A percentile compares a stretch with the other conserved stretches of the same genome.
These are phyloP conservation scores for Trypanosoma cruzi DNA, from an alignment of 208 protist species.

Conservation along the genomic window DNA sequence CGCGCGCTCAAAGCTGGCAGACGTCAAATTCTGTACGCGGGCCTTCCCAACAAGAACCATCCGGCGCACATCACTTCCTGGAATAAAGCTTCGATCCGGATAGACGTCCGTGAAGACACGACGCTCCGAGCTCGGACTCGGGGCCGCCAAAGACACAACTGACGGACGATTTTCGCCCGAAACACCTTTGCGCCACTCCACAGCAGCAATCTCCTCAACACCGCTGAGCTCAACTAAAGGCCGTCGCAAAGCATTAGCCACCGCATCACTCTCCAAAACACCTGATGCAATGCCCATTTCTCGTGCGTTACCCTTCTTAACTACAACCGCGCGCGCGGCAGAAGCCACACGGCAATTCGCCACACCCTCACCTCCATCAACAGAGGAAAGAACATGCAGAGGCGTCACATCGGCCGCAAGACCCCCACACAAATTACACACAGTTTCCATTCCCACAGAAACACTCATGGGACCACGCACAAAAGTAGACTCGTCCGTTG, in stretches of 20 bases:
- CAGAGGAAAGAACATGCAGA: background rate
- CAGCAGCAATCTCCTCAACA: background rate
- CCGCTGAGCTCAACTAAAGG: background rate
- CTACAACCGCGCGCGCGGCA: background rate
- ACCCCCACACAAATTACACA: too few relatives aligned
- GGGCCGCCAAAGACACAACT: background rate
- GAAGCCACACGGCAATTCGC: background rate
- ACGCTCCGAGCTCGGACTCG: background rate
- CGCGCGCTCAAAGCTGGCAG: background rate
- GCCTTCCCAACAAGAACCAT: slow-evolving; percentile 7
- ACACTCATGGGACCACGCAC: too few relatives aligned
- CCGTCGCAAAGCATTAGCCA: background rate
- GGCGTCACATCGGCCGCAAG: background rate
- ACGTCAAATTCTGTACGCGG: background rate
- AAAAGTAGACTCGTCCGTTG: too few relatives aligned
- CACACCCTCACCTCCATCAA: background rate
- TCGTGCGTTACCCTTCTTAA: background rate
- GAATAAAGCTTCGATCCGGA: background rate
- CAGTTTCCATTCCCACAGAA: too few relatives aligned
- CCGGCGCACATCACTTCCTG: background rate
- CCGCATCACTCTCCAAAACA: background rate
- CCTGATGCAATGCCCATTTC: background rate
- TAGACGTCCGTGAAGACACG: background rate
- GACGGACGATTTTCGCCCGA: background rate
- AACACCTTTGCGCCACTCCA: background rate